Evolutionary conservation across 495 filamentous ascomycete species (phyloP).

Genomic region (Parachaetomium inaequale): DNA sequence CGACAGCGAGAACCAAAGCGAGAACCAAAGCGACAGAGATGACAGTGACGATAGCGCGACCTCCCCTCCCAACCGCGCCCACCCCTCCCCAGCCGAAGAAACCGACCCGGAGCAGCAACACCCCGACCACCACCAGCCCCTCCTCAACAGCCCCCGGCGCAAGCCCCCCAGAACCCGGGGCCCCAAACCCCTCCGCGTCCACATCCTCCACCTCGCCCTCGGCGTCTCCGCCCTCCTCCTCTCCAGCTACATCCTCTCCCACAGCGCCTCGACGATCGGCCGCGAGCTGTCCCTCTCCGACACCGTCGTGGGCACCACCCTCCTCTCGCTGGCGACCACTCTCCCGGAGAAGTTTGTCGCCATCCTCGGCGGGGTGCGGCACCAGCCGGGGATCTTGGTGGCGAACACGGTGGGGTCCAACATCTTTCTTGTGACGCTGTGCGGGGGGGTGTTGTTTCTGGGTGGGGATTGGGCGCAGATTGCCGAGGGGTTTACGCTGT

Average conservation of each 20-base stretch:
- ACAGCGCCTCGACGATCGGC: conserved; percentile 38
- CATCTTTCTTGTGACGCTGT: conserved; percentile 53
- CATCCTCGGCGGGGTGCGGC: conserved; percentile 43
- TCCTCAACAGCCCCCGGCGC: not conserved
- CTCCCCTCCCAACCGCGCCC: not conserved
- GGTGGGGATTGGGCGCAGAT: not conserved
- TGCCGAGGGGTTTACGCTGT: not conserved
- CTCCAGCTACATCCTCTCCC: conserved; percentile 48
- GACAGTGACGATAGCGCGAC: too few species aligned
- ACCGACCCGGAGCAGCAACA: too few species aligned
- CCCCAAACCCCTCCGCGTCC: conserved; percentile 24
- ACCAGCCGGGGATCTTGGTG: conserved; percentile 49
- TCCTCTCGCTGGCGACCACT: conserved; percentile 56
- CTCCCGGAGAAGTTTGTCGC: conserved; percentile 53
- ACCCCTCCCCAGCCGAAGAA: conserved; percentile 12
- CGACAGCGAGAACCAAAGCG: conserved; percentile 23
- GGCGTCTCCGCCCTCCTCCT: conserved; percentile 33
- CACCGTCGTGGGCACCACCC: conserved; percentile 49
- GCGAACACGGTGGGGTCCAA: conserved; percentile 54
- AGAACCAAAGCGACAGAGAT: not conserved
- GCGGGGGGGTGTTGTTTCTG: conserved; percentile 18
- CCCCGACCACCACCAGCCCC: not conserved
- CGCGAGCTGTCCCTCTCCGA: conserved; percentile 42
- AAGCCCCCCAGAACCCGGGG: too few species aligned
- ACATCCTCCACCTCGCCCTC: conserved; percentile 43